These are phyloP conservation scores for Wolfiporia cocos DNA, from an alignment of 1,284 basidiomycete genomes.

Conservation along the genomic window DNA sequence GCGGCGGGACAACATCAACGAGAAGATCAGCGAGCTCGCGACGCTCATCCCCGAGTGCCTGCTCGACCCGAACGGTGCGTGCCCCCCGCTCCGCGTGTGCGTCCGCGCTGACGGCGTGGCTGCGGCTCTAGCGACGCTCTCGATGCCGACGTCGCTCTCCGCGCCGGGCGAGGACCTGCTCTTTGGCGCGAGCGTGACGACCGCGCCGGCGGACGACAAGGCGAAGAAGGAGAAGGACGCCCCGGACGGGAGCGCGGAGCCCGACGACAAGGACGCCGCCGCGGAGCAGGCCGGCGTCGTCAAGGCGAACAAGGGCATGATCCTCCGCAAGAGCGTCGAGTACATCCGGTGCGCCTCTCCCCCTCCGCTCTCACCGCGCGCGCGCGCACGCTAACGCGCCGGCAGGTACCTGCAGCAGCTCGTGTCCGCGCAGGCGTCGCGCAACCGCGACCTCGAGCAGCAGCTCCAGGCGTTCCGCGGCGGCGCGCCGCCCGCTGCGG, in stretches of 20 bases:
- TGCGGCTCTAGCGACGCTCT: conserved; percentile 18
- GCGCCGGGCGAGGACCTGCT: conserved; percentile 26
- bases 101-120: not conserved
- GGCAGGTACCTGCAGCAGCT: conserved; percentile 76
- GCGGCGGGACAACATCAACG: conserved; percentile 88
- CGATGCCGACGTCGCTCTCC: conserved; percentile 25
- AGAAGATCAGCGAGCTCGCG: conserved; percentile 86
- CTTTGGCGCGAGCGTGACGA: conserved; percentile 15
- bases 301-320: conserved; percentile 90
- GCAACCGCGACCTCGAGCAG: conserved; percentile 72
- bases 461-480: conserved; percentile 45
- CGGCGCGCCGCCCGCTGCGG: conserved; percentile 8
- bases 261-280: conserved; percentile 17
- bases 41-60: conserved; percentile 83
- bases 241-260: conserved; percentile 13
- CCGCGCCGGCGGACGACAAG: conserved; percentile 19
- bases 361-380: not conserved
- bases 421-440: conserved; percentile 67
- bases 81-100: conserved; percentile 1
- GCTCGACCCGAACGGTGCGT: conserved; percentile 52
- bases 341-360: conserved; percentile 61
- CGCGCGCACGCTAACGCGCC: not conserved
- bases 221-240: conserved; percentile 16
- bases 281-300: conserved; percentile 30
- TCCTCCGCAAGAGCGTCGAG: conserved; percentile 81